Percentiles rank a stretch among this genome's conserved stretches.
Conservation (phyloP, 352 stramenopile genomes). For the Phytophthora quininea region DNA sequence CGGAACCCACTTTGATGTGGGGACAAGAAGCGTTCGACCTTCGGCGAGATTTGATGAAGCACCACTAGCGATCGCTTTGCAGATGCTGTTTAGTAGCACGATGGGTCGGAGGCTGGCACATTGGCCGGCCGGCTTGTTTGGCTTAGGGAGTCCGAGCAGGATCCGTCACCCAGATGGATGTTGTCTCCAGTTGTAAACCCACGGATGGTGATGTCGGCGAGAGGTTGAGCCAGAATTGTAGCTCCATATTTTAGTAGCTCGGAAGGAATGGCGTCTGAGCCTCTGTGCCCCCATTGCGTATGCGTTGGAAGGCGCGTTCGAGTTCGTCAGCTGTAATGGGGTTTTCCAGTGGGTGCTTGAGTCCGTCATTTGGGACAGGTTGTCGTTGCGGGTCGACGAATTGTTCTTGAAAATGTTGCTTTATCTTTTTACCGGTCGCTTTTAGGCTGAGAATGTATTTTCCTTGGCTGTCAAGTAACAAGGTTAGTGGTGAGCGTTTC, state of each 20-base stretch:
- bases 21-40: constrained; percentile 2
- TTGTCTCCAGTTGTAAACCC: constrained; percentile 4
- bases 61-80: constrained; percentile 6
- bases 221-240: background rate
- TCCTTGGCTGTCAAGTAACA: background rate
- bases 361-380: background rate
- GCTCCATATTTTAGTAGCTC: constrained; percentile 14
- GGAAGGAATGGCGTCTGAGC: constrained; percentile 1
- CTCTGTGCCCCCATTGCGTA: constrained; percentile 1
- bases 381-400: background rate
- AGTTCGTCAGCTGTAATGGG: background rate
- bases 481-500: background rate
- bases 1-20: background rate
- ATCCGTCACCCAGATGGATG: constrained; percentile 1
- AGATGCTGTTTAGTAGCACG: constrained; percentile 8
- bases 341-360: no score
- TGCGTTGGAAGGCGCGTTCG: background rate
- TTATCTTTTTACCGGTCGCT: background rate
- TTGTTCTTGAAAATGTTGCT: background rate
- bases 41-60: background rate
- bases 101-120: constrained; percentile 12
- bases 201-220: background rate
- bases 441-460: constrained; percentile 5
- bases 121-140: background rate
- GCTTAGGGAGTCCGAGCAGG: constrained; percentile 4